Conservation (phyloP, 306 rosid genomes). For the Ammopiptanthus mongolicus region DNA sequence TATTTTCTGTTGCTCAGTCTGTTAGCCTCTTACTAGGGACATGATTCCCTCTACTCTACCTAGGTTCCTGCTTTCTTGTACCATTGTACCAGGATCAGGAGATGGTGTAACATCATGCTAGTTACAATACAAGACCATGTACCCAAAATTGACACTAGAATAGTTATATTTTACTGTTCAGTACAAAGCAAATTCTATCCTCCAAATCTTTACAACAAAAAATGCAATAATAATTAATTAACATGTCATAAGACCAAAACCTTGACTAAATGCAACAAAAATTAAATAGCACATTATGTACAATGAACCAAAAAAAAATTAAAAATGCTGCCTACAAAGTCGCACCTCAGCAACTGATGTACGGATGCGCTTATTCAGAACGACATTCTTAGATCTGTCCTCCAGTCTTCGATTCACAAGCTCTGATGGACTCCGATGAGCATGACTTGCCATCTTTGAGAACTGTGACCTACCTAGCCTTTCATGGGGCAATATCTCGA, state of each 20-base stretch:
- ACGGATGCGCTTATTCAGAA: conserved; percentile 63
- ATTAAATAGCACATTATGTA: background rate
- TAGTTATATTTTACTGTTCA: background rate
- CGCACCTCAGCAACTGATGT: conserved; percentile 58
- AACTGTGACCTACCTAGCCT: conserved; percentile 48
- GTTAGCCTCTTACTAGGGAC: conserved; percentile 8
- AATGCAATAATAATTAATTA: background rate
- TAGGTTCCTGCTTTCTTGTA: background rate
- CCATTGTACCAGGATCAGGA: background rate
- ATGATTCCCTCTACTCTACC: conserved; percentile 4
- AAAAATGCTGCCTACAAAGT: conserved; percentile 42
- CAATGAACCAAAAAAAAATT: background rate
- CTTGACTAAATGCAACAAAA: conserved; percentile 14
- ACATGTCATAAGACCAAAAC: conserved; percentile 2
- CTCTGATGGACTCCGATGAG: conserved; percentile 47
- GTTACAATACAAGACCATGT: background rate
- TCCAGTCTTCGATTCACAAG: conserved; percentile 50
- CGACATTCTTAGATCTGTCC: conserved; percentile 50
- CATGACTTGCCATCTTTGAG: conserved; percentile 54
- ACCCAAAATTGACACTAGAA: conserved; percentile 19
- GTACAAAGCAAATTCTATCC: background rate
- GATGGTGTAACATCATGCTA: background rate
- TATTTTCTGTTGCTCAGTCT: background rate
- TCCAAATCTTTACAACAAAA: background rate
- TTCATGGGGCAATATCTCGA: conserved; percentile 62